These are phyloP conservation scores for Dryas alaskensis DNA, from an alignment of 306 rosid genomes.

Conservation along the genomic window DNA sequence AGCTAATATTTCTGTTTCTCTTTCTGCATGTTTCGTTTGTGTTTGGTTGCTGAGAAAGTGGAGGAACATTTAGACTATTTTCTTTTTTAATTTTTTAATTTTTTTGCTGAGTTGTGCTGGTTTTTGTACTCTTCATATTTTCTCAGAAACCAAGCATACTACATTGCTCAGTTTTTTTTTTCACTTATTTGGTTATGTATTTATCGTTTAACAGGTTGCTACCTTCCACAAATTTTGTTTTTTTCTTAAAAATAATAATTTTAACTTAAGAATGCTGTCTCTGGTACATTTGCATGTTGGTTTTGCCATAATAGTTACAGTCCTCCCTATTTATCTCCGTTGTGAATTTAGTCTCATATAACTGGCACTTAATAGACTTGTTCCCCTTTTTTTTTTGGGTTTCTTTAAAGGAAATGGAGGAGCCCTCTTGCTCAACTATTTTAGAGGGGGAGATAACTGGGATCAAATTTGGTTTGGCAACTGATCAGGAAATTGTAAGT, in stretches of 20 bases:
- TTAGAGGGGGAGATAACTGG: constrained; percentile 60
- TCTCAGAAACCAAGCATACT: constrained; percentile 1
- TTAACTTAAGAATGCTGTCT: background rate
- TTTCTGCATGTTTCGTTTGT: constrained; percentile 8
- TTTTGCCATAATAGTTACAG: background rate
- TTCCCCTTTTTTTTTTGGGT: too few species aligned
- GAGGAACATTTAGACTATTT: background rate
- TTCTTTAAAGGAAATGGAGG: constrained; percentile 49
- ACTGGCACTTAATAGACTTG: too few species aligned
- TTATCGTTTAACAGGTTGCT: background rate
- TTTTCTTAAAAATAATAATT: background rate
- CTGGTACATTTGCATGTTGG: constrained; percentile 6
- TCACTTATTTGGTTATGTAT: background rate
- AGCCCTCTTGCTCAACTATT: constrained; percentile 38
- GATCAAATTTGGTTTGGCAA: constrained; percentile 68
- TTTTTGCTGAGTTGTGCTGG: constrained; percentile 14
- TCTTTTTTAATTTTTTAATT: background rate
- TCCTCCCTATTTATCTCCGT: background rate
- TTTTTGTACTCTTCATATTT: background rate
- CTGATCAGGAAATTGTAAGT: constrained; percentile 73
- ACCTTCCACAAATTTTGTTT: background rate
- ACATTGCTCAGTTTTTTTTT: background rate
- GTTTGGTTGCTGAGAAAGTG: constrained; percentile 6
- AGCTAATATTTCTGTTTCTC: background rate
- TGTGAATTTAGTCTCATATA: too few species aligned